Base-by-base conservation (phyloP, 495 filamentous ascomycete genomes). In the Hypomontagnella monticulosa region DNA sequence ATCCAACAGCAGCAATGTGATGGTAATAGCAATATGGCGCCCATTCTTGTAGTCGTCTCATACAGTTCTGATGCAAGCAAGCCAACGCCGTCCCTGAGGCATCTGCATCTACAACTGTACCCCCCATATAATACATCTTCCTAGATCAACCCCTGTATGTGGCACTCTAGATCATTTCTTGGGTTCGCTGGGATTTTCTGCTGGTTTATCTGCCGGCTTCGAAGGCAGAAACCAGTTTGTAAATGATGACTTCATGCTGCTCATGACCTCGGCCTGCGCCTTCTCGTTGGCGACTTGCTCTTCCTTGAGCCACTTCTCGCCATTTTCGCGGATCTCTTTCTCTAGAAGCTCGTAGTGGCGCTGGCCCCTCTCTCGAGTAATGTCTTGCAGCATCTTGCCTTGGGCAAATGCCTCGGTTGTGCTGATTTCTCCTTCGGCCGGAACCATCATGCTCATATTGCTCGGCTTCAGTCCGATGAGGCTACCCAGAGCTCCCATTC, bases 301-400 rank as follows among this genome's bases (percentile, higher is more conserved):
- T 77, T 97, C 93, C 81, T 89, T 91, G 69, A 98, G 80, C 92
- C 93, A 96, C 77, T 93, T 91, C 80, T 92, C 91, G 37, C 91
- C 95, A 73, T 98, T 94, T 76, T 93, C 89, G 40, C 88, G 83
- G 72, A 99, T 95, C 79, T 97, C 87, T 71, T 85, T 86, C 77
- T 98, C 95, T 61, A 97, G 85, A 72, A 87, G 74, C 80, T 96
- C 85, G 78, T 98, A 98, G 74, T 92, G 88, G 78, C 89, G 88
- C 78, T 92, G 91, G 19, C 96, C 94, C 36, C 91, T 83, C 79
- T 99, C 96, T 34, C 96, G 87, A 49, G 93, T 90, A 73, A 93
- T 87, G 71, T 99, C 95, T 78, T 90, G 91, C 49, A 96, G 82
- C 89, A 97, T 99, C 86, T 98, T 97, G 27, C 92, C 93, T 78